Evolutionary conservation across 2,329 filamentous ascomycete species (phyloP).

Genomic region (Dothiorella sarmentorum): DNA sequence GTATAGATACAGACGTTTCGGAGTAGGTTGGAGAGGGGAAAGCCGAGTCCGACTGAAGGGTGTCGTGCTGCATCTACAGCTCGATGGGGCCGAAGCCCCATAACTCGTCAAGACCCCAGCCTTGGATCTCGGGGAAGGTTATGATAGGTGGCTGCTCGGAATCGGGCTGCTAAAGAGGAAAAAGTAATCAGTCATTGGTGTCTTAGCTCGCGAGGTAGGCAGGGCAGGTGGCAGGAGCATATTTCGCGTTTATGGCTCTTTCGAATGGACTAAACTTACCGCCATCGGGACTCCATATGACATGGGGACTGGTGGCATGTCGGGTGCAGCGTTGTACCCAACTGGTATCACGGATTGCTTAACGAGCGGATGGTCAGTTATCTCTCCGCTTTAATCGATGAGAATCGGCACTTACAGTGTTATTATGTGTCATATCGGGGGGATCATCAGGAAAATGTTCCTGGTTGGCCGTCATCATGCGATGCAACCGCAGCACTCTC

Average conservation of each 20-base stretch:
- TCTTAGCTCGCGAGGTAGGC: too few relatives aligned
- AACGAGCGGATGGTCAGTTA: neutral
- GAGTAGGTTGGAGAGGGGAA: too few relatives aligned
- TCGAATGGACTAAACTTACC: neutral
- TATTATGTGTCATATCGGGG: neutral
- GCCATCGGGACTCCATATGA: slow-evolving; percentile 1
- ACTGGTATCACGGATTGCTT: neutral
- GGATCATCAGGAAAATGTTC: neutral
- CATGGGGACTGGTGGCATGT: neutral
- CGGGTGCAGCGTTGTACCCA: neutral
- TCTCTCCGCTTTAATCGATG: neutral
- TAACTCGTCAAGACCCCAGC: slow-evolving; percentile 12
- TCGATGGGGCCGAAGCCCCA: slow-evolving; percentile 15
- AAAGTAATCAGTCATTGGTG: neutral
- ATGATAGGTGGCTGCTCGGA: slow-evolving; percentile 11
- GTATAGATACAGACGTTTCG: too few relatives aligned
- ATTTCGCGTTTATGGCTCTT: neutral
- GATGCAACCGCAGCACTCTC: slow-evolving; percentile 1
- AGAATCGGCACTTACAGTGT: neutral
- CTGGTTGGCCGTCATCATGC: slow-evolving; percentile 5
- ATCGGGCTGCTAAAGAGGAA: neutral
- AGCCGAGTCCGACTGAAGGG: too few relatives aligned
- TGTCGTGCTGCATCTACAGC: neutral
- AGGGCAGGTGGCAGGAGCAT: neutral
- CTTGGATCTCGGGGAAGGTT: slow-evolving; percentile 13